These are phyloP conservation scores for Podospora anserina DNA, from an alignment of 495 filamentous ascomycete genomes.

Conservation along the genomic window DNA sequence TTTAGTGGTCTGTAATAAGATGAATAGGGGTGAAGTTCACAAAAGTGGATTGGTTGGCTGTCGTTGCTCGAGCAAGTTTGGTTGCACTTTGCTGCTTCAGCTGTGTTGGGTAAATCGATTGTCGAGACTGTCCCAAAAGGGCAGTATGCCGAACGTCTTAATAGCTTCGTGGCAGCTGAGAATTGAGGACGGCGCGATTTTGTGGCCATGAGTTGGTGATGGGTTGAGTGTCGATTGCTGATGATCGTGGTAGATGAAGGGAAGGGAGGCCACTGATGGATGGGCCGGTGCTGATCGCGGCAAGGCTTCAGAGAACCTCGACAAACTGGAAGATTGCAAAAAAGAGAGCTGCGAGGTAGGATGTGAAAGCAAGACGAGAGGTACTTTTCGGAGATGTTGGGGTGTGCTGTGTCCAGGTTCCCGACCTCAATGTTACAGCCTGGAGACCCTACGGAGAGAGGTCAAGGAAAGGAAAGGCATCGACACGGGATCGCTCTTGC, in stretches of 20 bases:
- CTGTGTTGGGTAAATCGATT: not conserved
- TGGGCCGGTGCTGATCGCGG: no score
- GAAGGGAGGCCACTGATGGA: not conserved
- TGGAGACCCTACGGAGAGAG: no score
- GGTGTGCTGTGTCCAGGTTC: no score
- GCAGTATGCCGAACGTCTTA: not conserved
- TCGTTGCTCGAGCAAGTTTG: not conserved
- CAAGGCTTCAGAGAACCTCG: no score
- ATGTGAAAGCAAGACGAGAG: no score
- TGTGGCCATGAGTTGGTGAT: not conserved
- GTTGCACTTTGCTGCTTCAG: not conserved
- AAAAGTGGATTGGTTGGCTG: not conserved
- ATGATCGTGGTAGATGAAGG: not conserved
- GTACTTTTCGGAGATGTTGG: no score
- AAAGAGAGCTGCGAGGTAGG: no score
- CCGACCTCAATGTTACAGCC: no score
- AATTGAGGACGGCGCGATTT: not conserved
- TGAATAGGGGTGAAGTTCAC: not conserved
- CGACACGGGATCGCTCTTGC: no score
- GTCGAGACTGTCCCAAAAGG: not conserved
- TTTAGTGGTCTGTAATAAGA: not conserved
- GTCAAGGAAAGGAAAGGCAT: no score
- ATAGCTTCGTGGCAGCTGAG: not conserved
- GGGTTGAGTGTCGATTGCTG: not conserved
- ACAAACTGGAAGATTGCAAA: no score